Conservation (phyloP, 352 stramenopile species). For the Poterioochromonas sp. region DNA sequence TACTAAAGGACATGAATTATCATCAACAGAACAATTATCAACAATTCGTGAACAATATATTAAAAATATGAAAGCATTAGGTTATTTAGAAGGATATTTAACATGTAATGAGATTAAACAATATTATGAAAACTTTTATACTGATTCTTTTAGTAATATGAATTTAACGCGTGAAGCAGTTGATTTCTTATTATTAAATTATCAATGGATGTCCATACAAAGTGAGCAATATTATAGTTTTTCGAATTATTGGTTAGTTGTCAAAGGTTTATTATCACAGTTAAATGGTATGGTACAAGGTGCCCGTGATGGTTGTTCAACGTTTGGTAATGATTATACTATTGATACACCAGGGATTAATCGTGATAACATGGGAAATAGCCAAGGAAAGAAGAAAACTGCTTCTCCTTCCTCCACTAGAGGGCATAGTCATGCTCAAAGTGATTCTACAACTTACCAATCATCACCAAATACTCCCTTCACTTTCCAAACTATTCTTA, state of each 20-base stretch:
- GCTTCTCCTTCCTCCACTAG: too few species aligned
- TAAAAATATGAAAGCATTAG: constrained; percentile 1
- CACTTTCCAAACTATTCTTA: neutral
- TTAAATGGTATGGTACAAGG: constrained; percentile 9
- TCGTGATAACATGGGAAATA: too few species aligned
- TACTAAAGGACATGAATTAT: neutral
- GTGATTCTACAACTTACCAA: neutral
- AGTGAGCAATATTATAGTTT: neutral
- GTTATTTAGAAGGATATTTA: constrained; percentile 28
- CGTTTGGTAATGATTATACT: too few species aligned
- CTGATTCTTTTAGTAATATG: neutral
- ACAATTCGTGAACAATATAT: constrained; percentile 3
- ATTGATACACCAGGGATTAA: neutral
- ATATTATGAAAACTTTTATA: constrained; percentile 28
- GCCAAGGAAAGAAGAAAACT: too few species aligned
- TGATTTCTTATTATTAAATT: constrained; percentile 11
- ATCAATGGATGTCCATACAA: constrained; percentile 14
- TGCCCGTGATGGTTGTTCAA: neutral
- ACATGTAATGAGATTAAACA: constrained; percentile 17
- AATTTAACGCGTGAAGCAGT: neutral
- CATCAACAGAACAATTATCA: neutral
- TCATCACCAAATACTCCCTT: neutral
- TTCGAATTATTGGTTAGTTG: constrained; percentile 17
- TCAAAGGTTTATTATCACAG: neutral
- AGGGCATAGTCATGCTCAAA: neutral